Evolutionary conservation across 108 stramenopile genomes (phyloP).

Genomic region (Nitzschia inconspicua): DNA sequence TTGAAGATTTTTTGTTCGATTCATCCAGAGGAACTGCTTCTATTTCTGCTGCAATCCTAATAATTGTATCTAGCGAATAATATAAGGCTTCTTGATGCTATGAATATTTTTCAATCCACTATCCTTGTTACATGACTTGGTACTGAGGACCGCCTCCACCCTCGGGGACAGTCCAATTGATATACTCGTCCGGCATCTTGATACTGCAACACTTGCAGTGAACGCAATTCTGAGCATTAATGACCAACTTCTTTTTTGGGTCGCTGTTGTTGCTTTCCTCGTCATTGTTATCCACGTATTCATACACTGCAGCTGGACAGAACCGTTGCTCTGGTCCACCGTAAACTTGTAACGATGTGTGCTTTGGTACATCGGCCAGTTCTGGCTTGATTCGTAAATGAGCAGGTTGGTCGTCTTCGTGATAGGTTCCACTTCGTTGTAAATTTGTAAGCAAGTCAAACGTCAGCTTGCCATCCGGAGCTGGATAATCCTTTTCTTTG

Average conservation of each 20-base stretch:
- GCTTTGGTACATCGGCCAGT: constrained; percentile 51
- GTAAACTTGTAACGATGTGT: constrained; percentile 78
- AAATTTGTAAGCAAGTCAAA: constrained; percentile 97
- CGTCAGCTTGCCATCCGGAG: constrained; percentile 92
- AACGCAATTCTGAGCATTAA: constrained; percentile 98
- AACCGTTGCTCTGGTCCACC: constrained; percentile 97
- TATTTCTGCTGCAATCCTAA: no score
- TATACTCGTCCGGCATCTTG: constrained; percentile 98
- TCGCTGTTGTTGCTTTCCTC: constrained; percentile 3
- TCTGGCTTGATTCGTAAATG: constrained; percentile 92
- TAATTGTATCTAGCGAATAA: no score
- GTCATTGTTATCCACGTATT: constrained; percentile 66
- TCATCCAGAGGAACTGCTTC: no score
- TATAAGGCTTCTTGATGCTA: no score
- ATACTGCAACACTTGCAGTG: constrained; percentile 99
- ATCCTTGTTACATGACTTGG: constrained; percentile 96
- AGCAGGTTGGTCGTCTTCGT: constrained; percentile 97
- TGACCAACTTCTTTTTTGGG: constrained; percentile 81
- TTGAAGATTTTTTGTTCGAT: no score
- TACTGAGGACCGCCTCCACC: constrained; percentile 98
- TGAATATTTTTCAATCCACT: no score
- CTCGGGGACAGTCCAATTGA: constrained; percentile 99
- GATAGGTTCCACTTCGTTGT: constrained; percentile 92
- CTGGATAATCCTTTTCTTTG: constrained; percentile 83
- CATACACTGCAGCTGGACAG: constrained; percentile 97